A percentile compares a stretch with the other conserved stretches of the same genome.
Evolutionary conservation across 2,329 filamentous ascomycete species (phyloP).

Genomic region (Alternaria ethzedia): DNA sequence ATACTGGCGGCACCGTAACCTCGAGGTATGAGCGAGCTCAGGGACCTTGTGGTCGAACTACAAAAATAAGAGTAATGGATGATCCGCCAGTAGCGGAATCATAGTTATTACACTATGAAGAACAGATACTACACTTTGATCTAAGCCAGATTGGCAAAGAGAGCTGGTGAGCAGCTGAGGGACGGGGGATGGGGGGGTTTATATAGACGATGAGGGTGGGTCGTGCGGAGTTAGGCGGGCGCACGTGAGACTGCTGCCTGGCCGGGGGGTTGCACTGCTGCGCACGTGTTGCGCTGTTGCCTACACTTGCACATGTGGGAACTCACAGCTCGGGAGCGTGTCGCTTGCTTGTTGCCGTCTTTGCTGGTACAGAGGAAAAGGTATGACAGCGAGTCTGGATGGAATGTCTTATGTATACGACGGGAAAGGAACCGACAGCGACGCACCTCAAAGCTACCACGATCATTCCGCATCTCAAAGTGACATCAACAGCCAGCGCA

Average conservation of each 20-base stretch:
- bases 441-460: not conserved
- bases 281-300: not conserved
- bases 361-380: not conserved
- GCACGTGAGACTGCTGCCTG: not conserved
- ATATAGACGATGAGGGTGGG: not conserved
- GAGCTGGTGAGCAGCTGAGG: not conserved
- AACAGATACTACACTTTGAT: constrained; percentile 1
- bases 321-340: too few relatives aligned
- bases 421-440: not conserved
- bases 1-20: not conserved
- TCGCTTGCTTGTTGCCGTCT: not conserved
- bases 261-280: not conserved
- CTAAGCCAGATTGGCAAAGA: not conserved
- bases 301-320: too few relatives aligned
- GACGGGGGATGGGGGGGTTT: not conserved
- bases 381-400: not conserved
- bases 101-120: not conserved
- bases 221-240: not conserved
- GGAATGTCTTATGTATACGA: not conserved
- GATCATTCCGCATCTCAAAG: not conserved
- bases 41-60: not conserved
- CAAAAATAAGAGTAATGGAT: not conserved
- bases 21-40: not conserved
- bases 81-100: not conserved
- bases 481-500: not conserved